Conservation (phyloP, 73 alveolate species). For the Paramecium pentaurelia region DNA sequence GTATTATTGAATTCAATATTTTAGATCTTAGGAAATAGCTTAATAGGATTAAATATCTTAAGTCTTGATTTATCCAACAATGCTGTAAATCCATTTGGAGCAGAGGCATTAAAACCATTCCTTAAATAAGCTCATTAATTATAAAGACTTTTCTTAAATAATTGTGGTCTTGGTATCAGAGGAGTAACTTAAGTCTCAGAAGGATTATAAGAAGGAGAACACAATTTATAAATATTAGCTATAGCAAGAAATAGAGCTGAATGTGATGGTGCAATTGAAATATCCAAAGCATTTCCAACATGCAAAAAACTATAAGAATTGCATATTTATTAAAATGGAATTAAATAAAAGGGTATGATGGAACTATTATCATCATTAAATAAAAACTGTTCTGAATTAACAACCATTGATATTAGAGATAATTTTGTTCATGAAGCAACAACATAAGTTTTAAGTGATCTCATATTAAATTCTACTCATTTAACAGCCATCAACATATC, state of each 20-base stretch:
- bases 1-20: neutral
- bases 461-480: neutral
- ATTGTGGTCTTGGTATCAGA: slow-evolving; percentile 60
- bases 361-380: neutral
- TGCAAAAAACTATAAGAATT: slow-evolving; percentile 48
- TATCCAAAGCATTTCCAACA: slow-evolving; percentile 50
- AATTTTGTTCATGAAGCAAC: slow-evolving; percentile 57
- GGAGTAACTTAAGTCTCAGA: slow-evolving; percentile 50
- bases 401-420: slow-evolving; percentile 55
- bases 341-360: slow-evolving; percentile 55
- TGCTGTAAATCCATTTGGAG: slow-evolving; percentile 67
- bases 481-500: slow-evolving; percentile 40
- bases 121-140: slow-evolving; percentile 51
- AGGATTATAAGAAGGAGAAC: slow-evolving; percentile 50
- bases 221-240: slow-evolving; percentile 44
- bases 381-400: slow-evolving; percentile 17
- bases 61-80: slow-evolving; percentile 53
- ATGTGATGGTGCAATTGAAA: slow-evolving; percentile 53
- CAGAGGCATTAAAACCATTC: slow-evolving; percentile 58
- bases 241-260: slow-evolving; percentile 64
- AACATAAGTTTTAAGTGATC: neutral
- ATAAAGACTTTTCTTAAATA: slow-evolving; percentile 28
- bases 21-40: slow-evolving; percentile 35
- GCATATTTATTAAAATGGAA: slow-evolving; percentile 54
- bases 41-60: slow-evolving; percentile 48